Evolutionary conservation across 345 rosid genomes (phyloP).

Genomic region (Gossypium stocksii): DNA sequence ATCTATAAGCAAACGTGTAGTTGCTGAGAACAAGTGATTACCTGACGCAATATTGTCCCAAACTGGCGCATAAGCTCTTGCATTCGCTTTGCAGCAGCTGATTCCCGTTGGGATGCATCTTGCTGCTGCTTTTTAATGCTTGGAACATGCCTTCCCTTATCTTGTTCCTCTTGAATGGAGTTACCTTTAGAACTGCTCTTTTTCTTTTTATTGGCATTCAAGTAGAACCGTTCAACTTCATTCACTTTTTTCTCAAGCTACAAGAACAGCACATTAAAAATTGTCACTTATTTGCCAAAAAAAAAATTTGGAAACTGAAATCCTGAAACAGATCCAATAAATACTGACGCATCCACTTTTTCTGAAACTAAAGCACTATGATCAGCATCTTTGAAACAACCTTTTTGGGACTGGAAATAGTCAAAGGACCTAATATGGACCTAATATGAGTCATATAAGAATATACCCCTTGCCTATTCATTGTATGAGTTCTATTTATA

Average conservation of each 20-base stretch:
- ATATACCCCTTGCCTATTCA: neutral
- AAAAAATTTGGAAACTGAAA: neutral
- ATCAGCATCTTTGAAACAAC: neutral
- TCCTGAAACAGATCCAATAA: neutral
- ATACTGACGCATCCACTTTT: neutral
- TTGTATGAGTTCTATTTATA: neutral
- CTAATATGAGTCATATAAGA: neutral
- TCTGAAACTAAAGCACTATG: neutral
- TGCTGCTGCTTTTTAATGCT: conserved; percentile 65
- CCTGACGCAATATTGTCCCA: conserved; percentile 65
- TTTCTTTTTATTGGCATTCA: conserved; percentile 32
- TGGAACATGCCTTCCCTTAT: conserved; percentile 48
- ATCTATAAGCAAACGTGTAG: neutral
- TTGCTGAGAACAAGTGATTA: conserved; percentile 7
- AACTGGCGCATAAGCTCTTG: conserved; percentile 88
- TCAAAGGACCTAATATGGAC: neutral
- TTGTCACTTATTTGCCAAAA: neutral
- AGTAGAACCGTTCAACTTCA: conserved; percentile 60
- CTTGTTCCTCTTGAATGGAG: conserved; percentile 43
- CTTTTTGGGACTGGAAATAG: neutral
- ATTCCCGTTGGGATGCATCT: conserved; percentile 64
- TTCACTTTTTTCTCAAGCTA: conserved; percentile 73
- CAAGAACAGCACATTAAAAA: neutral
- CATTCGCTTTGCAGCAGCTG: conserved; percentile 86
- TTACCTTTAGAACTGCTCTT: conserved; percentile 41